Conservation (phyloP, 1,139 yeast species). For the Pneumocystis oryctolagi region DNA sequence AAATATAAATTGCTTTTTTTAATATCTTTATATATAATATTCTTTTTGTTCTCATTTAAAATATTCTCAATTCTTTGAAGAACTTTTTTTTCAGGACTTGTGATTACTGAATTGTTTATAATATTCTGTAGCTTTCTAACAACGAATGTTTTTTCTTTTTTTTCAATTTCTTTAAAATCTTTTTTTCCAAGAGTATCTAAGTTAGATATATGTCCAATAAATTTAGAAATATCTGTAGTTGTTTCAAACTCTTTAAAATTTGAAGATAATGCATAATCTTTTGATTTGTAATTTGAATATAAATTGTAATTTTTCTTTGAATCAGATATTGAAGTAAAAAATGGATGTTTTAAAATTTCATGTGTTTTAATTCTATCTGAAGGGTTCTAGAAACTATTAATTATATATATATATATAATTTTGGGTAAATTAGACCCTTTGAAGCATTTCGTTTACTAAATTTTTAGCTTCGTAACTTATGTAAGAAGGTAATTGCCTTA, state of each 20-base stretch:
- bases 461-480: constrained; percentile 7
- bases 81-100: not conserved
- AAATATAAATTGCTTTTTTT: not conserved
- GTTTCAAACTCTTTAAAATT: not conserved
- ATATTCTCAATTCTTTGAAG: not conserved
- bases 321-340: constrained; percentile 2
- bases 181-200: not conserved
- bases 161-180: not conserved
- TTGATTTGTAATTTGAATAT: not conserved
- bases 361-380: constrained; percentile 6
- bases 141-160: not conserved
- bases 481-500: constrained; percentile 7
- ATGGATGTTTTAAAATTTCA: constrained; percentile 10
- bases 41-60: not conserved
- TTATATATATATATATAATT: not conserved
- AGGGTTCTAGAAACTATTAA: constrained; percentile 3
- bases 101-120: not conserved
- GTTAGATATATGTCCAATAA: not conserved
- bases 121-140: not conserved
- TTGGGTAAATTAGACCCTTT: not conserved
- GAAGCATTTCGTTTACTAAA: constrained; percentile 8
- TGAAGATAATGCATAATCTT: not conserved
- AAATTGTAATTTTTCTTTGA: not conserved
- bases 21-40: not conserved
- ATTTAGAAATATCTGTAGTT: not conserved